Base-by-base conservation (phyloP, 1,284 basidiomycete species). In the Tetrapyrgos nigripes region DNA sequence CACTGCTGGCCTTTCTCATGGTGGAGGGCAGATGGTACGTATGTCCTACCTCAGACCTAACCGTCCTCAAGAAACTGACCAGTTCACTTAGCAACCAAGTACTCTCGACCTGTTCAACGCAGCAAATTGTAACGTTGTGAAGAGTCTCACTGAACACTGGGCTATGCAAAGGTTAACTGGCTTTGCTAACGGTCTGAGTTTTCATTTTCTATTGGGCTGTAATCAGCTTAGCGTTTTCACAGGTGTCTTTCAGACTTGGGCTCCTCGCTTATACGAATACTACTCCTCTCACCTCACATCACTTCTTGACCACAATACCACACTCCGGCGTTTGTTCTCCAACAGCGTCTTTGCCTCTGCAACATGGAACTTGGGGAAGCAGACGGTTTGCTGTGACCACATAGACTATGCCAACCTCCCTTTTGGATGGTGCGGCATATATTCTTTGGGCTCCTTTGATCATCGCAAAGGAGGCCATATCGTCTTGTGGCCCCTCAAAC, bases 381-480 rank as follows among this genome's bases (percentile, higher is more conserved):
- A 8, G 17, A 53, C 51, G 13, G 29, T 27, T 3, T 53, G 51
- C 24, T 21, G 14, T 10, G 24, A 8, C 5, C 46, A 55, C 29
- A 17, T 26, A 11, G 54, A 55, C 28, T 55, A 24, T 31, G 29
- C 14, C 28, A 55, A 55, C 26, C 28, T 47, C 14, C 45, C 54
- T 8, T 52, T 51, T 21, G 28, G 21, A 4, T 31, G n/a, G 19
- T 48, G 57, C 31, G 28, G 24, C 13, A 48, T 53, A 40, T 60
- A 53, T 4, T 59, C 67, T 0, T 24, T 66, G 6, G 72, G 71
- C 3, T 28, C 58, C 21, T 73, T 59, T 54, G 55, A 73, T 47
- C 45, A 45, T 3, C 48, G 27, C 14, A 37, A 56, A 23, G 64
- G 71, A 1, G 69, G 71, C 5, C 69, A 72, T 46, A 27, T 73